phyloP scores from a whole-genome alignment of 306 rosid genomes.

The Cucurbita argyrosperma region DNA sequence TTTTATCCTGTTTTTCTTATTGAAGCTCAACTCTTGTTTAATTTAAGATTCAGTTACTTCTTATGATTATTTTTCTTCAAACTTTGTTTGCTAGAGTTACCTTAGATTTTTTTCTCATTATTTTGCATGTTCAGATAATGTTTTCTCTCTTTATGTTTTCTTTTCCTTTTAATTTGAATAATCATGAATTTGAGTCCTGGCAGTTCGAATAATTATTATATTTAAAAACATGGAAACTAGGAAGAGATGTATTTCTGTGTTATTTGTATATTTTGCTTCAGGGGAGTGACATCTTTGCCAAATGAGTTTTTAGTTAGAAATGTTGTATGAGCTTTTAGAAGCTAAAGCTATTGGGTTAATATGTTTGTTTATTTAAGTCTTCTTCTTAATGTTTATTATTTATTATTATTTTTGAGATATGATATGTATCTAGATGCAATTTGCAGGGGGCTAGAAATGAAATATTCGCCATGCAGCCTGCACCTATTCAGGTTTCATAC shows the following conservation, averaged over 20 bases:
- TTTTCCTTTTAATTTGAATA: not conserved
- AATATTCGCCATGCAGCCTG: slow-evolving; percentile 88
- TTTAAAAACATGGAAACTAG: not conserved
- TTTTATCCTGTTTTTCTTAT: not conserved
- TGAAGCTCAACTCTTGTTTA: not conserved
- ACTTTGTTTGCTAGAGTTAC: not conserved
- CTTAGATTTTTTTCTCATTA: not conserved
- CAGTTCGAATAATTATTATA: not conserved
- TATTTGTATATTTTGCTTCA: not conserved
- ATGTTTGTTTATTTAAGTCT: not conserved
- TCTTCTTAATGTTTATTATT: not conserved
- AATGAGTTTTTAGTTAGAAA: not conserved
- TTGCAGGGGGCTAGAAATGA: slow-evolving; percentile 93
- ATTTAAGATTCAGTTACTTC: not conserved
- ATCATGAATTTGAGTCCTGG: not conserved
- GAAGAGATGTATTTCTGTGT: not conserved
- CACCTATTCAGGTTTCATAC: slow-evolving; percentile 95
- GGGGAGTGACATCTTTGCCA: not conserved
- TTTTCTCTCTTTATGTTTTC: not conserved
- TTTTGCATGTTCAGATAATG: not conserved
- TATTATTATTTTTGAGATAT: not conserved
- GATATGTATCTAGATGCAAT: not conserved
- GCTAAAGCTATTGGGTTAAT: not conserved
- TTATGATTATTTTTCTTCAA: not conserved
- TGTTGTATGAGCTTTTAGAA: not conserved